Conservation (phyloP, 1,284 basidiomycete genomes). For the Melanopsichium pennsylvanicum region DNA sequence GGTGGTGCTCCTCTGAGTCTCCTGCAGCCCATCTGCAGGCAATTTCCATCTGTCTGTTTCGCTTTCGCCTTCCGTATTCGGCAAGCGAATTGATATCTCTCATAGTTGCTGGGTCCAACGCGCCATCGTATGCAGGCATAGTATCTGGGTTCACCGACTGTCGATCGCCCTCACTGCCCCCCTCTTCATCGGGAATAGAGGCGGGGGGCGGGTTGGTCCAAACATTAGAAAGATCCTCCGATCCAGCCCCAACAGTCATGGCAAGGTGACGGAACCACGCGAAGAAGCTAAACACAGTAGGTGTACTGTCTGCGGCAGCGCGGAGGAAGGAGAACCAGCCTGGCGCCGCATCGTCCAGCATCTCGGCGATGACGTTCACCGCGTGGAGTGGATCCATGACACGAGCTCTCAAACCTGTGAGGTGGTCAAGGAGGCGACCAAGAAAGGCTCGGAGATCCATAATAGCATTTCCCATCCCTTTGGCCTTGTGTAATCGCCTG, state of each 20-base stretch:
- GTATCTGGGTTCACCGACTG: slow-evolving; percentile 20
- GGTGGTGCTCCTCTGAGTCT: slow-evolving; percentile 57
- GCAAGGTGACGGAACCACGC: slow-evolving; percentile 61
- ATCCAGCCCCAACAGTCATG: slow-evolving; percentile 52
- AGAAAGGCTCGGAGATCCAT: slow-evolving; percentile 47
- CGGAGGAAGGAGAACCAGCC: slow-evolving; percentile 54
- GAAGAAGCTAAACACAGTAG: slow-evolving; percentile 58
- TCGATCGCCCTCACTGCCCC: slow-evolving; percentile 21
- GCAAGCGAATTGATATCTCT: slow-evolving; percentile 47
- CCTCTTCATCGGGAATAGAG: slow-evolving; percentile 10
- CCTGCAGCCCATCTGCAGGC: slow-evolving; percentile 62
- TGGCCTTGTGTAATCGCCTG: slow-evolving; percentile 51
- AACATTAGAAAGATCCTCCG: slow-evolving; percentile 47
- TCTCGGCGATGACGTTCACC: slow-evolving; percentile 54
- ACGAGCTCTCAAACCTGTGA: slow-evolving; percentile 55
- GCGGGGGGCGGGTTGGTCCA: slow-evolving; percentile 51
- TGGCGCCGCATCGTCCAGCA: slow-evolving; percentile 57
- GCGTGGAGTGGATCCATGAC: slow-evolving; percentile 58
- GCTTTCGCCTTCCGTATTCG: slow-evolving; percentile 51
- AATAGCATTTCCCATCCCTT: slow-evolving; percentile 46
- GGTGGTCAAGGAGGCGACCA: slow-evolving; percentile 50
- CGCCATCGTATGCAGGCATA: slow-evolving; percentile 20
- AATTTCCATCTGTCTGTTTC: slow-evolving; percentile 59
- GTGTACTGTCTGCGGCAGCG: slow-evolving; percentile 35
- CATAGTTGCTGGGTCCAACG: slow-evolving; percentile 42